phyloP scores from a whole-genome alignment of 129 eudicot species.

The Flaveria bidentis region DNA sequence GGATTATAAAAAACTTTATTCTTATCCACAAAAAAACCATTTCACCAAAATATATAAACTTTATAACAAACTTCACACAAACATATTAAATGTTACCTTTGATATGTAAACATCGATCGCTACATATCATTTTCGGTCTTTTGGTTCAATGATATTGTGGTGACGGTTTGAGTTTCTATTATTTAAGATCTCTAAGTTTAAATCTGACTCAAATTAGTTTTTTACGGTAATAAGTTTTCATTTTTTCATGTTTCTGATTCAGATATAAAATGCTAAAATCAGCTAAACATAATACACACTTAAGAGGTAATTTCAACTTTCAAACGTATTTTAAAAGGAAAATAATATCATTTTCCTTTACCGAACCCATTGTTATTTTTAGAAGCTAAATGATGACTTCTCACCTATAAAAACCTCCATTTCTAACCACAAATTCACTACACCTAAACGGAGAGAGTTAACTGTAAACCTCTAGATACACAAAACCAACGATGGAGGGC shows the following conservation, averaged over 20 bases:
- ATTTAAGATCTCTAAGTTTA: no score
- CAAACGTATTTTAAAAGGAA: neutral
- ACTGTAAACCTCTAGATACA: neutral
- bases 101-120: neutral
- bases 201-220: no score
- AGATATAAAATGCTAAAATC: no score
- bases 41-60: neutral
- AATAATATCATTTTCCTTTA: conserved; percentile 8
- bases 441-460: neutral
- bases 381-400: conserved; percentile 27
- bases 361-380: conserved; percentile 7
- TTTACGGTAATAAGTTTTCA: no score
- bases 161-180: no score
- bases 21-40: neutral
- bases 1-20: neutral
- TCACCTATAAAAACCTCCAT: conserved; percentile 36
- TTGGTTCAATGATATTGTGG: no score
- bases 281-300: no score
- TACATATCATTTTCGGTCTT: no score
- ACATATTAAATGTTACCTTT: neutral
- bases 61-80: neutral
- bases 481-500: conserved; percentile 61
- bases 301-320: no score
- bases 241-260: no score
- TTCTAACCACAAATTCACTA: conserved; percentile 22